Evolutionary conservation across 108 stramenopile species (phyloP), one percentile per base, ranked within the genome.

Genomic region (Chaetoceros tenuissimus): DNA sequence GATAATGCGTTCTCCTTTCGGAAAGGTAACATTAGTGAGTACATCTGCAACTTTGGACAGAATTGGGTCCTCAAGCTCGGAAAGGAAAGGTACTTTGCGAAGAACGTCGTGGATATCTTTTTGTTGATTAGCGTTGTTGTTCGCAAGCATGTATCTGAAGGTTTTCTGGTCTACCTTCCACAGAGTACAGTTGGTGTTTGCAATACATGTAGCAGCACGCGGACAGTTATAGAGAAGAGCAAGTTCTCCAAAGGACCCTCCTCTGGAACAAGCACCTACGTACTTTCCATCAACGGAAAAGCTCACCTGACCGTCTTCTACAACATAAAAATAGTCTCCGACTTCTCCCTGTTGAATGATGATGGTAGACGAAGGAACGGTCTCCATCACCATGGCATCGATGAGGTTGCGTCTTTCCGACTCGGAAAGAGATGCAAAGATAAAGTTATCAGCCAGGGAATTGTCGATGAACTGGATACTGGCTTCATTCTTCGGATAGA

Each of bases 131-230:
- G 72, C 75, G 46, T 75, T 85, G 59, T 89, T 87, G 57, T 89
- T 94, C 31, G 92, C 92, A 53, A 94, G 71, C 88, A 94, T 85
- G 67, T 87, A 77, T 52, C 92, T 84, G 61, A 94, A 94, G 3
- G 87, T 87, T 52, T 72, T 72, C 56, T 89, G 85, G 63, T 89
- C 87, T 21, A 89, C 85, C 65, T 89, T 89, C 88, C 88, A 94
- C 31, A 94, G 64, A 47, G 69, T 80, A 53, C 92, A 94, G 19
- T 85, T 84, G 2, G 82, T 83, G 27, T 66, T 73, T 49, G 77
- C 77, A 29, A 78, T 54, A 63, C 87, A 89, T 0, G 92, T 89
- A 1, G 92, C 92, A 21, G 92, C 88, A 66, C 92, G 85, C 20
- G 92, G 92, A 60, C 88, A 87, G 64, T 94, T 94, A 71, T 89